phyloP scores from a whole-genome alignment of 352 stramenopile species.

The Globisporangium heterothallicum region DNA sequence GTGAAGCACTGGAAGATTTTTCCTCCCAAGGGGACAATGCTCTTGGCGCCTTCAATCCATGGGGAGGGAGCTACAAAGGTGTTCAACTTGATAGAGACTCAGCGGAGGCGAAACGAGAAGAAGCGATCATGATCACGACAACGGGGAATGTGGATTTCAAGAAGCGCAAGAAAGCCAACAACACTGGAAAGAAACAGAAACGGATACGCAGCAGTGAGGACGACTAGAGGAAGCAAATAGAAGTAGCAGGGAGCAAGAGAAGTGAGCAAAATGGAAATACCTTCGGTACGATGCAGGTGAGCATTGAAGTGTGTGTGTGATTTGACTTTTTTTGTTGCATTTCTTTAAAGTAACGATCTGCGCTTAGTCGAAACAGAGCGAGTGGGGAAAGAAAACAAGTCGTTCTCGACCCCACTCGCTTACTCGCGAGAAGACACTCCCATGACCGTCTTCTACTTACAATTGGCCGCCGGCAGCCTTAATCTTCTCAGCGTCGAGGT shows the following conservation, averaged over 20 bases:
- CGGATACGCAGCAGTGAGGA: constrained; percentile 57
- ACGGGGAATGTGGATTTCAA: constrained; percentile 67
- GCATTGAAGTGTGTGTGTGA: neutral
- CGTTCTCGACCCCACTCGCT: neutral
- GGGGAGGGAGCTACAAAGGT: constrained; percentile 79
- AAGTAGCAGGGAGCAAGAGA: constrained; percentile 1
- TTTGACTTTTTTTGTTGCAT: constrained; percentile 10
- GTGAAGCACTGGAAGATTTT: constrained; percentile 62
- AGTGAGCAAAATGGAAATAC: constrained; percentile 2
- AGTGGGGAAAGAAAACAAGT: constrained; percentile 1
- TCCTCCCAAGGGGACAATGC: constrained; percentile 66
- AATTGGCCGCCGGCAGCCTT: constrained; percentile 74
- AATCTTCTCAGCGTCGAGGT: constrained; percentile 85
- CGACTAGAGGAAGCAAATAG: constrained; percentile 27
- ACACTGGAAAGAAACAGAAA: constrained; percentile 50
- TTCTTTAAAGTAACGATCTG: constrained; percentile 18
- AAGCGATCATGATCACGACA: constrained; percentile 47
- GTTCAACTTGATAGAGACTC: constrained; percentile 50
- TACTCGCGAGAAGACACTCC: constrained; percentile 4
- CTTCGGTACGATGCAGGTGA: too few relatives aligned
- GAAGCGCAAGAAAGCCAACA: constrained; percentile 35
- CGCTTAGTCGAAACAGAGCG: constrained; percentile 3
- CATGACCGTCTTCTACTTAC: constrained; percentile 37
- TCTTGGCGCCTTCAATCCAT: constrained; percentile 76
- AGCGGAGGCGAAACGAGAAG: constrained; percentile 21